Conservation (phyloP, 805 yeast species). For the Ogataea methanolica region DNA sequence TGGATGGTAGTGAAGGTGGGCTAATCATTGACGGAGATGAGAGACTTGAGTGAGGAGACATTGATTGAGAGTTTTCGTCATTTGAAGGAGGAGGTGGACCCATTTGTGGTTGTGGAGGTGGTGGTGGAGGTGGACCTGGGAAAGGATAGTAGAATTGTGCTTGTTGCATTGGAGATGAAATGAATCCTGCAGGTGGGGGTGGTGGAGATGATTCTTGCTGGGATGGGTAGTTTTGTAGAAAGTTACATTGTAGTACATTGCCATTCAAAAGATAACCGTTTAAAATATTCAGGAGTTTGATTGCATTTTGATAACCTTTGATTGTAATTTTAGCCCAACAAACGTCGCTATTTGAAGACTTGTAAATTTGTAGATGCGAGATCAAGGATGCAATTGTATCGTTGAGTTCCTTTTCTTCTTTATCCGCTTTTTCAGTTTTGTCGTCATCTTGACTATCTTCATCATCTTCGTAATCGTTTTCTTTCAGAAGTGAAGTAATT, state of each 20-base stretch:
- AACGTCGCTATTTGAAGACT: conserved; percentile 14
- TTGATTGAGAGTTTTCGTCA: no score
- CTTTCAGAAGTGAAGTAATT: no score
- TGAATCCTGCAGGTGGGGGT: not conserved
- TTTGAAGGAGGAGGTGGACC: no score
- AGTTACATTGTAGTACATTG: conserved; percentile 10
- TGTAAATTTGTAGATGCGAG: conserved; percentile 14
- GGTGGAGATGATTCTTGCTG: not conserved
- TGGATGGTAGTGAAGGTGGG: no score
- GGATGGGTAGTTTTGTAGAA: conserved; percentile 6
- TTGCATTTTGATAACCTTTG: conserved; percentile 5
- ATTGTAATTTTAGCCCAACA: conserved; percentile 18
- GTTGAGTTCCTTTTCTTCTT: not conserved
- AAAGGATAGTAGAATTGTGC: conserved; percentile 1
- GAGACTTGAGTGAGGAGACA: no score
- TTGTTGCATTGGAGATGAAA: not conserved
- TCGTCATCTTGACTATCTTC: not conserved
- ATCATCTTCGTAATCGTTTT: not conserved
- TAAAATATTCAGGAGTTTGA: conserved; percentile 9
- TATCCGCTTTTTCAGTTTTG: not conserved
- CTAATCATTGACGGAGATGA: no score
- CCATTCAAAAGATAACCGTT: conserved; percentile 19
- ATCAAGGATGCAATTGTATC: not conserved
- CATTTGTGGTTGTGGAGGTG: not conserved
- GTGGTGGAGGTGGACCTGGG: not conserved